Evolutionary conservation across 768 basidiomycete genomes (phyloP).

Genomic region (Leccinum longicurvipes): DNA sequence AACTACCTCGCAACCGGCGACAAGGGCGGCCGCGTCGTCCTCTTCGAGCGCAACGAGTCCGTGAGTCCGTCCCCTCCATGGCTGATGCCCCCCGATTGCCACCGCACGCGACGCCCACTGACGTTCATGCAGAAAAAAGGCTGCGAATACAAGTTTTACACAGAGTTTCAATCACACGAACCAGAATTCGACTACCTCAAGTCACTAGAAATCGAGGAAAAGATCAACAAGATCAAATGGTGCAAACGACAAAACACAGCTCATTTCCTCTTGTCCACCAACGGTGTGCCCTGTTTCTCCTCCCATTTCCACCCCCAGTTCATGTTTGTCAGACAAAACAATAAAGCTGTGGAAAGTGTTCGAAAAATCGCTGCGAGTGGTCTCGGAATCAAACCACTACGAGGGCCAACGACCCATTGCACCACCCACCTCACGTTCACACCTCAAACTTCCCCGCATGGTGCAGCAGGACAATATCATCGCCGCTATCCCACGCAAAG

Average conservation of each 20-base stretch:
- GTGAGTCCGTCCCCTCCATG: conserved; percentile 43
- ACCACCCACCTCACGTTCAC: conserved; percentile 52
- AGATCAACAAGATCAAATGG: conserved; percentile 99
- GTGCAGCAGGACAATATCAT: conserved; percentile 95
- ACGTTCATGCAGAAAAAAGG: conserved; percentile 82
- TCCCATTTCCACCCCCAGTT: background rate
- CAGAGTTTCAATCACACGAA: conserved; percentile 99
- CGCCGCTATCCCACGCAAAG: conserved; percentile 96
- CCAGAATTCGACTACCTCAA: conserved; percentile 99
- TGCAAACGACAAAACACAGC: conserved; percentile 97
- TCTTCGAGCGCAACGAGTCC: conserved; percentile 98
- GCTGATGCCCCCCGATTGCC: conserved; percentile 36
- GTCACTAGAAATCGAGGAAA: conserved; percentile 99
- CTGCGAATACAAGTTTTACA: conserved; percentile 99
- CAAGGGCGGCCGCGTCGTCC: conserved; percentile 97
- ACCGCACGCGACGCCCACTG: too few relatives aligned
- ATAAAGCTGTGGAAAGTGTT: conserved; percentile 99
- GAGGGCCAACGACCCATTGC: conserved; percentile 73
- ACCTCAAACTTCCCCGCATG: conserved; percentile 88
- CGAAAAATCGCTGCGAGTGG: conserved; percentile 93
- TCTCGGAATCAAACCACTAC: conserved; percentile 93
- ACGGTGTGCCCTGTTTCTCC: conserved; percentile 54
- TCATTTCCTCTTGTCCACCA: conserved; percentile 95
- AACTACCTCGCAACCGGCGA: conserved; percentile 99
- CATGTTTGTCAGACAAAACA: conserved; percentile 77